Conservation (phyloP, 2,329 filamentous ascomycete species). For the Spiromastix sp. region DNA sequence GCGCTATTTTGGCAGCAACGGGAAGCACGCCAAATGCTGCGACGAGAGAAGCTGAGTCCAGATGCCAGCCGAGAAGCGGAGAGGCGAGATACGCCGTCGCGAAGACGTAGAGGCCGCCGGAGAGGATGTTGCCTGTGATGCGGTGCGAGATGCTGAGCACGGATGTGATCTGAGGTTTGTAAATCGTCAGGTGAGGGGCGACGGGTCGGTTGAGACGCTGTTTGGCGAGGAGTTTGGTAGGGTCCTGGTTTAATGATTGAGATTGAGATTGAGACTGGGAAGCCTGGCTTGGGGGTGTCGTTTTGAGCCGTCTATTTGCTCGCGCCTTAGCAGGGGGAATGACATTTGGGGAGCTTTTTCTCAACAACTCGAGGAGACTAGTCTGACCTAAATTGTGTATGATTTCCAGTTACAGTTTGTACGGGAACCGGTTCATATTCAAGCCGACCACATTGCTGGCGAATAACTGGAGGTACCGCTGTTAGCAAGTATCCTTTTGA, state of each 20-base stretch:
- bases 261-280: neutral
- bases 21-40: constrained; percentile 55
- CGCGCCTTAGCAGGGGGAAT: neutral
- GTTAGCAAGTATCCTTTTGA: neutral
- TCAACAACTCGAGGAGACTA: too few relatives aligned
- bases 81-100: constrained; percentile 69
- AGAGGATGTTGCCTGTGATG: constrained; percentile 64
- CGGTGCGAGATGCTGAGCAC: constrained; percentile 66
- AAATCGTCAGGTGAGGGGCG: constrained; percentile 75
- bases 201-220: constrained; percentile 76
- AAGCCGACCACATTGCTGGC: neutral
- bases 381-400: neutral
- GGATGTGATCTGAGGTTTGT: constrained; percentile 78
- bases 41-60: constrained; percentile 53
- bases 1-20: constrained; percentile 43
- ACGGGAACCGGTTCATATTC: neutral
- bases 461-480: neutral
- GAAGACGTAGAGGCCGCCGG: constrained; percentile 68
- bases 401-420: too few relatives aligned
- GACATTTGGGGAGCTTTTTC: neutral
- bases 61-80: constrained; percentile 61
- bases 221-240: constrained; percentile 50
- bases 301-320: neutral
- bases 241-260: neutral
- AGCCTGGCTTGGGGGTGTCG: neutral